A percentile compares a stretch with the other conserved stretches of the same genome.
phyloP scores from a whole-genome alignment of 2,329 filamentous ascomycete genomes.

The Aureobasidium sp. region DNA sequence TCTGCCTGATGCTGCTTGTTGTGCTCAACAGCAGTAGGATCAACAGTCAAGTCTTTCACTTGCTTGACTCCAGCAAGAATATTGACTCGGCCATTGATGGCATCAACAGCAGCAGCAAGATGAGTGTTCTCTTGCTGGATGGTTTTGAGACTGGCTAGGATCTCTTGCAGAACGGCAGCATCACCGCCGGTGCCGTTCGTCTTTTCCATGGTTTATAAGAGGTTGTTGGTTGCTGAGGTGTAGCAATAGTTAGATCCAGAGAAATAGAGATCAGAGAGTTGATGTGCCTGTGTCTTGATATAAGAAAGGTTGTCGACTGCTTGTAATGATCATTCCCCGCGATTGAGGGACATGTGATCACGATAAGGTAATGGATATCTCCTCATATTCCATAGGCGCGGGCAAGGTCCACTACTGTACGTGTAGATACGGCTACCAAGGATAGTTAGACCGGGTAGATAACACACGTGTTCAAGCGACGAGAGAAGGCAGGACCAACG shows the following conservation, averaged over 20 bases:
- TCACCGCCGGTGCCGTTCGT: neutral
- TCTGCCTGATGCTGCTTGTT: neutral
- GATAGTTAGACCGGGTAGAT: neutral
- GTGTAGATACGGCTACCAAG: neutral
- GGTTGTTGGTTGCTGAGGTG: neutral
- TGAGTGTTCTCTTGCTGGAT: constrained; percentile 49
- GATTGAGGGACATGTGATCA: constrained; percentile 6
- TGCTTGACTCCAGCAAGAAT: constrained; percentile 52
- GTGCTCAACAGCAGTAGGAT: constrained; percentile 17
- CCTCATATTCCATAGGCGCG: neutral
- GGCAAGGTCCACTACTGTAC: neutral
- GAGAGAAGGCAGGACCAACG: neutral
- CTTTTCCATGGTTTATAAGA: neutral
- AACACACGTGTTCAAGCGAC: neutral
- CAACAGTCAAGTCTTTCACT: constrained; percentile 42
- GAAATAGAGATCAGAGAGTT: neutral
- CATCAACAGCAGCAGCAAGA: constrained; percentile 49
- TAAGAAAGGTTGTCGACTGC: neutral
- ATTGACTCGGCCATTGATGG: constrained; percentile 54
- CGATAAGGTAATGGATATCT: neutral
- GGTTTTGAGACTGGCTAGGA: constrained; percentile 47
- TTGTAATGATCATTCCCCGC: constrained; percentile 3
- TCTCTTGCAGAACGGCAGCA: constrained; percentile 41
- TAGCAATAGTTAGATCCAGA: neutral
- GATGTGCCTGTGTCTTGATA: neutral